Base-by-base conservation (phyloP, 73 alveolate species). In the Diophrys appendiculata region DNA sequence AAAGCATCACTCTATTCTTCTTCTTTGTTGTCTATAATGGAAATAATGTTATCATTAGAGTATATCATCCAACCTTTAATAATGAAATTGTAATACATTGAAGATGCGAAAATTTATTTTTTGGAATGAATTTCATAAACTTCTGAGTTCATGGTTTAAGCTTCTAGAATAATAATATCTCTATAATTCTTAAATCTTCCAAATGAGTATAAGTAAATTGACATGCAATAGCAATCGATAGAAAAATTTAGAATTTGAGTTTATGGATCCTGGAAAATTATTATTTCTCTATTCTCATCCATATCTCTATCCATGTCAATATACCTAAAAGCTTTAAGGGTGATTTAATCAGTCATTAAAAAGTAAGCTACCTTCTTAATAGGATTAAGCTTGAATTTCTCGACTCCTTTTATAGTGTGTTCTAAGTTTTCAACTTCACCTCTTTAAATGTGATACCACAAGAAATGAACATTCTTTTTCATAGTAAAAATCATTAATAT, bases 281-380 rank as follows among this genome's bases (percentile, higher is more conserved):
- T 11, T 43, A 43, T 43, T 18, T 43, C 60, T 18, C 18, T 43
- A 11, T 5, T 11, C 18, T 43, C 60, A 11, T 43, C 60, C 18
- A 43, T 11, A 43, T 43, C 60, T 43, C 18, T 43, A 43, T 43
- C 18, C 5, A 43, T 43, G 18, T 43, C 60, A 11, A 5, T 43
- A 18, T 43, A 43, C 60, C 18, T 43, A 5, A 43, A 18, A 11
- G 60, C 60, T 18, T 43, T 43, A 43, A 43, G 60, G 5, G 60
- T 11, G 60, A 11, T 43, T 18, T 18, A 11, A 43, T 5, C 18
- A 5, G 5, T 11, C 5, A 18, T 43, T 18, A 43, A 11, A 18
- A 43, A 43, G 60, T 43, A 43, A 43, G 60, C 60, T 43, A 43
- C 60, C 60, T 43, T 43, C 60, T 43, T 43, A 43, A 43, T 43